Evolutionary conservation across 345 rosid genomes (phyloP).

Genomic region (Euphorbia pulcherrima): DNA sequence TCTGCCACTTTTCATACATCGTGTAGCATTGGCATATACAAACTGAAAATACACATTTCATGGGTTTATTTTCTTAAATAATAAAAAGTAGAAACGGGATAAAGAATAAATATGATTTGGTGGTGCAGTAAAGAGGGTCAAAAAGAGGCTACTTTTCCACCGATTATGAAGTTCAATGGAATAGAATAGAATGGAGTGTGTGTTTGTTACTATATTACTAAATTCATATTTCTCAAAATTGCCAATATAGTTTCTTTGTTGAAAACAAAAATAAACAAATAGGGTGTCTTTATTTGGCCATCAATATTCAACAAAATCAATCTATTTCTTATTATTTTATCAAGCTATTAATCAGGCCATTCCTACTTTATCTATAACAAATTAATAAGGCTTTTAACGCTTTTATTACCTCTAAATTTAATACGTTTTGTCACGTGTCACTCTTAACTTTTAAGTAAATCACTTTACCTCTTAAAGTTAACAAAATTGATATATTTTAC

Average conservation of each 20-base stretch:
- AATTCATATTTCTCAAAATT: background rate
- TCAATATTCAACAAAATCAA: background rate
- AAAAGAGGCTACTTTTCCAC: conserved; percentile 27
- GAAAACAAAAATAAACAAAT: too few species aligned
- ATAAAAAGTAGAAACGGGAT: background rate
- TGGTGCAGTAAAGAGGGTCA: conserved; percentile 9
- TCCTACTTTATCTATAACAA: conserved; percentile 5
- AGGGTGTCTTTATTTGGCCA: background rate
- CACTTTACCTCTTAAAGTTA: too few species aligned
- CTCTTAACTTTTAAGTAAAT: too few species aligned
- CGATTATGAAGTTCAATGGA: conserved; percentile 12
- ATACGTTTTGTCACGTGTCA: too few species aligned
- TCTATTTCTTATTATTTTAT: background rate
- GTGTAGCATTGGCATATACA: too few species aligned
- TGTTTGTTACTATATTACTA: background rate
- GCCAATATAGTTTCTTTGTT: background rate
- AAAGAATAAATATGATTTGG: background rate
- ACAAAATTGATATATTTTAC: too few species aligned
- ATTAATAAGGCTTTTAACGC: too few species aligned
- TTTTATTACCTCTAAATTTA: too few species aligned
- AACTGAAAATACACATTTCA: background rate
- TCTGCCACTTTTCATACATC: too few species aligned
- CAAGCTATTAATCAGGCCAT: background rate
- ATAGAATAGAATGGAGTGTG: background rate
- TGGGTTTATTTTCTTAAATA: background rate